Evolutionary conservation across 495 filamentous ascomycete genomes (phyloP), one percentile per base, ranked within the genome.

Genomic region (Geopyxis carbonaria): DNA sequence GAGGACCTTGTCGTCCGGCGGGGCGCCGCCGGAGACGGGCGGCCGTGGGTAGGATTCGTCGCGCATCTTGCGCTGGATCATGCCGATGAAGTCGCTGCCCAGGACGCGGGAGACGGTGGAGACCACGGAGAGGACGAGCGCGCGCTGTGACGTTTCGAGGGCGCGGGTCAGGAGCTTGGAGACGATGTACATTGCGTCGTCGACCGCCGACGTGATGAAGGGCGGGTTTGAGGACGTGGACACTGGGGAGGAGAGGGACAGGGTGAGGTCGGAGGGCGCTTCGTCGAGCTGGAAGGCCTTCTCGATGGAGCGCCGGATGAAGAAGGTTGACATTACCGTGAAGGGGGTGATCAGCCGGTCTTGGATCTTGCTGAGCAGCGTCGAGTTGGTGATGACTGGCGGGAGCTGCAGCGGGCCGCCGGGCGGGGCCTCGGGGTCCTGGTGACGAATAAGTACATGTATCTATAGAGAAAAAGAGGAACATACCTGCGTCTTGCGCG

Each of bases 101-200:
- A 97, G 72, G n/a, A 97, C 75, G 34, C 82, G 71, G 28, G 73
- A 70, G n/a, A 93, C 66, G 0, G 74, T 77, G 2, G 85, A 76
- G 25, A 94, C 66, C 6, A 92, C 81, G 30, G 68, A 75, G 37
- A 70, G 71, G 16, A 87, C 65, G 14, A 93, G 75, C 4, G 67
- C 64, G 38, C 71, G 61, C 53, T 93, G 85, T 0, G 80, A 82
- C 4, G 89, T 95, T 1, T 80, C 73, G 29, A 95, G 66, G 4
- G 84, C 77, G 43, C 84, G 77, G 34, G 83, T 76, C 27, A 95
- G 65, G 28, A 93, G 76, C 34, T 86, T 79, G 55, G 91, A 87
- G 53, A 93, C 83, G 45, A 94, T 93, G 61, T 94, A 97, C 91
- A 95, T 95, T 40, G 95, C 86, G 59, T 92, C 89, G 63, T 95